A percentile compares a stretch with the other conserved stretches of the same genome.
Conservation (phyloP, 805 yeast species). For the Candida dendrica region DNA sequence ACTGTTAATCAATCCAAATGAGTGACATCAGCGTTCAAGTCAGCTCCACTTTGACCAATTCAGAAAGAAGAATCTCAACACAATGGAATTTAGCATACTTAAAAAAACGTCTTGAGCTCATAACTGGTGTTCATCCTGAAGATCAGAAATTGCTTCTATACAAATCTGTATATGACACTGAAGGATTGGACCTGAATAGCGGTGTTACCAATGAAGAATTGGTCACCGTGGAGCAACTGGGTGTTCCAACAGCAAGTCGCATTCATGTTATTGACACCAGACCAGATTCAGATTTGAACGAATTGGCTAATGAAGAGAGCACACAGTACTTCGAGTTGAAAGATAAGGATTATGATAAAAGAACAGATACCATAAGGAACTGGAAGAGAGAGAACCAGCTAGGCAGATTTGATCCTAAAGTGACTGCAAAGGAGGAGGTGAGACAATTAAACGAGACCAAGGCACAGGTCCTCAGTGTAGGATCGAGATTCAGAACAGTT, state of each 20-base stretch:
- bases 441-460: constrained; percentile 22
- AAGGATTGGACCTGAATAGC: constrained; percentile 21
- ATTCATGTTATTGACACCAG: constrained; percentile 54
- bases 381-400: constrained; percentile 69
- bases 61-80: constrained; percentile 60
- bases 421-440: constrained; percentile 21
- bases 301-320: constrained; percentile 28
- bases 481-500: constrained; percentile 47
- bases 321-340: constrained; percentile 38
- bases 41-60: constrained; percentile 59
- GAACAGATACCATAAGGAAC: constrained; percentile 55
- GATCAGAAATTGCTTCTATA: constrained; percentile 46
- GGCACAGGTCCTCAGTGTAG: constrained; percentile 32
- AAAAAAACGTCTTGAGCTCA: constrained; percentile 48
- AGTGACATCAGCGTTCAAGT: constrained; percentile 45
- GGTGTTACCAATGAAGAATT: constrained; percentile 7
- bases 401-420: constrained; percentile 66
- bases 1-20: no score
- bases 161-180: constrained; percentile 24
- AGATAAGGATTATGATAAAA: constrained; percentile 54
- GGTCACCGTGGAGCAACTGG: constrained; percentile 4
- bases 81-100: constrained; percentile 53
- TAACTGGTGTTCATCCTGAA: constrained; percentile 67
- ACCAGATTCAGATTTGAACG: constrained; percentile 42
- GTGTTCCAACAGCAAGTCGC: constrained; percentile 34